These are phyloP conservation scores for Aphanomyces cochlioides DNA, from an alignment of 352 stramenopile species.

Conservation along the genomic window DNA sequence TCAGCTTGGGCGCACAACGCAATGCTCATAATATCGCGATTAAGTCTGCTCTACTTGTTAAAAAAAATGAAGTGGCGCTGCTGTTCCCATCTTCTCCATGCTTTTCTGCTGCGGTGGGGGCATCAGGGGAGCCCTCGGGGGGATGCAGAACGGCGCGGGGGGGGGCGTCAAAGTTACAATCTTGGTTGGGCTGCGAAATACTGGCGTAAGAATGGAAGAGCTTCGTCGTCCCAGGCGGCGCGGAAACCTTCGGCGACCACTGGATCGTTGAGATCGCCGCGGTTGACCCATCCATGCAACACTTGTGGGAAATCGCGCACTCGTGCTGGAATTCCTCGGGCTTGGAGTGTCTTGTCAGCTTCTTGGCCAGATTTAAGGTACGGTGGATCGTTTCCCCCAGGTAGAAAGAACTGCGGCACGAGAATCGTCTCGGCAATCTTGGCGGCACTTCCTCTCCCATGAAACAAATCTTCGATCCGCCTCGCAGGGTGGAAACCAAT, in stretches of 20 bases:
- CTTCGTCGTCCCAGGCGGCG: no score
- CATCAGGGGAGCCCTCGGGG: no score
- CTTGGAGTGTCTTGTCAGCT: conserved; percentile 63
- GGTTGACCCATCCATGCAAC: conserved; percentile 16
- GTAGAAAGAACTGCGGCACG: conserved; percentile 66
- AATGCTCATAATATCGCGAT: no score
- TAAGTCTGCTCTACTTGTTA: no score
- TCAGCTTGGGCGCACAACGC: no score
- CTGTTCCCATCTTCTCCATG: no score
- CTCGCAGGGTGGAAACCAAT: conserved; percentile 82
- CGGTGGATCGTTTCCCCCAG: conserved; percentile 62
- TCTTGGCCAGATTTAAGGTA: conserved; percentile 61
- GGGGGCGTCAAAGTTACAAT: no score
- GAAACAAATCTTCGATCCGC: conserved; percentile 70
- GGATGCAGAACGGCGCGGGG: no score
- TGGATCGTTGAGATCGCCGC: conserved; percentile 7
- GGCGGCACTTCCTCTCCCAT: conserved; percentile 60
- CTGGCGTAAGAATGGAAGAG: no score
- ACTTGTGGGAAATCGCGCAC: conserved; percentile 1
- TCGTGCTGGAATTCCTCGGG: not conserved
- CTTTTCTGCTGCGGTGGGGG: no score
- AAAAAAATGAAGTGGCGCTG: no score
- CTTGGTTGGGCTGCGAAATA: no score
- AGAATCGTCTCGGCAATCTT: conserved; percentile 70
- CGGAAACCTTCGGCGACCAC: not conserved